phyloP scores from a whole-genome alignment of 129 eudicot genomes.

The Helianthus annuus region HanXRQr2.0-SUNRISE NC_035448.2:166831549-166832048 shows the following conservation, averaged over 20 bases:
- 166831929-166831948: constrained; percentile 33
- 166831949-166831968: constrained; percentile 25
- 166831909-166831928: constrained; percentile 82
- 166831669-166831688: constrained; percentile 29
- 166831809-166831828: constrained; percentile 36
- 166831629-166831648: constrained; percentile 9
- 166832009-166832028: constrained; percentile 34
- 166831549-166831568: constrained; percentile 19
- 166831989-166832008: constrained; percentile 15
- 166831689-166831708: constrained; percentile 27
- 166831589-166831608: constrained; percentile 13
- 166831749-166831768: constrained; percentile 14
- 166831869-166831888: constrained; percentile 76
- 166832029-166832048: constrained; percentile 91
- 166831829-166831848: constrained; percentile 57
- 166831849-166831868: constrained; percentile 71
- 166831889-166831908: constrained; percentile 85
- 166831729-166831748: constrained; percentile 26
- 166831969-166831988: constrained; percentile 34
- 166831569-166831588: constrained; percentile 13
- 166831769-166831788: constrained; percentile 13
- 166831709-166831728: constrained; percentile 24
- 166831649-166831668: constrained; percentile 15
- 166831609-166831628: constrained; percentile 12
- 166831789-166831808: constrained; percentile 22